These are phyloP conservation scores for Boletus sp. DNA, from an alignment of 768 basidiomycete genomes.

Conservation along the genomic window DNA sequence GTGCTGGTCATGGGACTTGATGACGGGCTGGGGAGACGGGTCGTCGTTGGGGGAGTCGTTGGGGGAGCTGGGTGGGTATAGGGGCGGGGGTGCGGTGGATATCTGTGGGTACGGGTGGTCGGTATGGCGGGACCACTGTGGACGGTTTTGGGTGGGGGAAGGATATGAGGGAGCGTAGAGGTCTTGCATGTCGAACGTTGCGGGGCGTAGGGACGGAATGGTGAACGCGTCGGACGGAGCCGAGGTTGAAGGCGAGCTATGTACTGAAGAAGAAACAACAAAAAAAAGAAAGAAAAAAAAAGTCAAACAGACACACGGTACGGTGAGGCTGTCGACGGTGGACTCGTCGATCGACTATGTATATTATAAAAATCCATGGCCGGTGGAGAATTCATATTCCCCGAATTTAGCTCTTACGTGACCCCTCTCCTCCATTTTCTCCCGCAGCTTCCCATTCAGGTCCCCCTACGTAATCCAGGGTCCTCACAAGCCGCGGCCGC, in stretches of 20 bases:
- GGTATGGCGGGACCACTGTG: slow-evolving; percentile 31
- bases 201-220: slow-evolving; percentile 40
- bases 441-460: slow-evolving; percentile 28
- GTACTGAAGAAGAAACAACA: slow-evolving; percentile 29
- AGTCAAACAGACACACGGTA: slow-evolving; percentile 28
- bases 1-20: slow-evolving; percentile 41
- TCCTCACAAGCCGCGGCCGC: slow-evolving; percentile 35
- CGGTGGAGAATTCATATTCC: slow-evolving; percentile 40
- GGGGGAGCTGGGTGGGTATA: slow-evolving; percentile 34
- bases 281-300: slow-evolving; percentile 23
- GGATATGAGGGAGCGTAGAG: slow-evolving; percentile 44
- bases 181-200: slow-evolving; percentile 45
- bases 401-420: slow-evolving; percentile 36
- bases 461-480: slow-evolving; percentile 34
- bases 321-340: slow-evolving; percentile 23
- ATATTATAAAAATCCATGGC: slow-evolving; percentile 35
- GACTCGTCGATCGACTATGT: slow-evolving; percentile 35
- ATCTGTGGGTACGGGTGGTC: slow-evolving; percentile 36
- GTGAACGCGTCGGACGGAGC: slow-evolving; percentile 30
- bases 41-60: slow-evolving; percentile 47
- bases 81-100: slow-evolving; percentile 29
- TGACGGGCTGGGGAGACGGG: slow-evolving; percentile 37
- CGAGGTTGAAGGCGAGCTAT: slow-evolving; percentile 23
- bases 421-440: slow-evolving; percentile 34
- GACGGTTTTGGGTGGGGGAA: slow-evolving; percentile 39